Conservation (phyloP, 2,329 filamentous ascomycete genomes). For the Exophiala lecanii-corni region DNA sequence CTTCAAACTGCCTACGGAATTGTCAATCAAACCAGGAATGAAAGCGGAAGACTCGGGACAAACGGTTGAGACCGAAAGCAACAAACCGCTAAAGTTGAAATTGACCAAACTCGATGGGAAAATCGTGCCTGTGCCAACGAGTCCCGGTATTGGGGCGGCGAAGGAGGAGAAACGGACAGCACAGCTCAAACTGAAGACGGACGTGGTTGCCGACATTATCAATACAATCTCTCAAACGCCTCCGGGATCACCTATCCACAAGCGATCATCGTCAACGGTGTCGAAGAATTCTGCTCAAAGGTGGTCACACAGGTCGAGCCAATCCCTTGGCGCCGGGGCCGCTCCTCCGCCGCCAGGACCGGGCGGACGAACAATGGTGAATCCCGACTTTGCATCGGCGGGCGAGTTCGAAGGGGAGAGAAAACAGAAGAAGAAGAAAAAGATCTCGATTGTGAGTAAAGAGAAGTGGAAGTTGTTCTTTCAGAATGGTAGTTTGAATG, state of each 20-base stretch:
- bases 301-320: constrained; percentile 18
- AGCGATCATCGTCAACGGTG: constrained; percentile 11
- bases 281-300: constrained; percentile 19
- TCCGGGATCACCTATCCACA: constrained; percentile 20
- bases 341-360: constrained; percentile 23
- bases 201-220: constrained; percentile 20
- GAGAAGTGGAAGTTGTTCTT: constrained; percentile 30
- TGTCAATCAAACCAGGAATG: constrained; percentile 11
- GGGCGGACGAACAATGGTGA: constrained; percentile 24
- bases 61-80: constrained; percentile 9
- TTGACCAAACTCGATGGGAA: constrained; percentile 21
- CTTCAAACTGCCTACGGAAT: constrained; percentile 14
- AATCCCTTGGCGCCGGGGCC: constrained; percentile 14
- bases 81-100: constrained; percentile 19
- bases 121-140: constrained; percentile 17
- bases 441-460: constrained; percentile 11
- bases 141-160: neutral
- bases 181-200: constrained; percentile 8
- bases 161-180: neutral
- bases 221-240: constrained; percentile 24
- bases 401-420: constrained; percentile 24
- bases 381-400: constrained; percentile 24
- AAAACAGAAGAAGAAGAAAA: constrained; percentile 17
- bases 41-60: constrained; percentile 17
- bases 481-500: constrained; percentile 39